Conservation (phyloP, 1,284 basidiomycete species). For the Peniophora sp. region DNA sequence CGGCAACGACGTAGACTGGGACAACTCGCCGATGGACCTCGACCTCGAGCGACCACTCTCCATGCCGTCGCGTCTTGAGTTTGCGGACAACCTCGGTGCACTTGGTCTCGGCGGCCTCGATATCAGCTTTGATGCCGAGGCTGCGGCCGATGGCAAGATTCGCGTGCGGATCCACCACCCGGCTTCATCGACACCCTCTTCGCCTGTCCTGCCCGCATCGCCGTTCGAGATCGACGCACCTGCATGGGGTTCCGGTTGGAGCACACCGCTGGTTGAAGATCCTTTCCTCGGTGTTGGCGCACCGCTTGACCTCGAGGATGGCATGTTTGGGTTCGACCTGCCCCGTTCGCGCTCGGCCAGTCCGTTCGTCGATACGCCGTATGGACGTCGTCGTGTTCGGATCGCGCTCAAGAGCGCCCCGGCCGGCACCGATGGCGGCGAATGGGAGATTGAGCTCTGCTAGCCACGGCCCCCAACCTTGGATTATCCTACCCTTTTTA, state of each 20-base stretch:
- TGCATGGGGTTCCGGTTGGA: slow-evolving; percentile 19
- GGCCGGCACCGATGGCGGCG: slow-evolving; percentile 53
- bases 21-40: slow-evolving; percentile 34
- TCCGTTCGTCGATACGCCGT: slow-evolving; percentile 32
- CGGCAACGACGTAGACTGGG: slow-evolving; percentile 43
- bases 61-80: slow-evolving; percentile 29
- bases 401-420: slow-evolving; percentile 60
- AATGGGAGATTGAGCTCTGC: slow-evolving; percentile 68
- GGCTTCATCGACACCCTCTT: slow-evolving; percentile 27
- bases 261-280: slow-evolving; percentile 24
- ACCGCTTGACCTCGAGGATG: slow-evolving; percentile 29
- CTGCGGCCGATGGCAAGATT: slow-evolving; percentile 60
- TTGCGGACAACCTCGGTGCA: slow-evolving; percentile 40
- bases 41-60: slow-evolving; percentile 36
- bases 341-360: too few relatives aligned
- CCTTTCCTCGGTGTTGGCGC: slow-evolving; percentile 48
- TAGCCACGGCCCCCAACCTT: slow-evolving; percentile 21
- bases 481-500: not conserved
- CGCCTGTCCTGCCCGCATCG: slow-evolving; percentile 15
- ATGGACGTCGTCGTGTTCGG: slow-evolving; percentile 42
- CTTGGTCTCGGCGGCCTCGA: slow-evolving; percentile 52
- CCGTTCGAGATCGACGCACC: slow-evolving; percentile 23
- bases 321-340: slow-evolving; percentile 15
- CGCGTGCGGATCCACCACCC: slow-evolving; percentile 64
- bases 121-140: slow-evolving; percentile 61